Percentiles rank a stretch among this genome's conserved stretches.
Conservation (phyloP, 495 filamentous ascomycete species). For the Friedmanniomyces simplex region DNA sequence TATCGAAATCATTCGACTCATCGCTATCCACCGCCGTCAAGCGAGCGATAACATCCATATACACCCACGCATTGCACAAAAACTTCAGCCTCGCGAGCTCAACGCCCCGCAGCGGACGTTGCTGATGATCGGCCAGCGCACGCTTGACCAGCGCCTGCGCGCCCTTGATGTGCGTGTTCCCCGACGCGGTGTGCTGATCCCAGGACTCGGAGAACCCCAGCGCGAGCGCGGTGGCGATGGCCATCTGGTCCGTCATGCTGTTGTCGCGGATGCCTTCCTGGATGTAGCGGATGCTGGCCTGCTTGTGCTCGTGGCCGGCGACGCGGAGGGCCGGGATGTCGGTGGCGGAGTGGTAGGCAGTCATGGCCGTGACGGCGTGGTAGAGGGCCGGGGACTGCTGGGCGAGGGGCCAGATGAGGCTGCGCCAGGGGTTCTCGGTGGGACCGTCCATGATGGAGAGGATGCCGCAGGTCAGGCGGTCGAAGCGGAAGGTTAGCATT, state of each 20-base stretch:
- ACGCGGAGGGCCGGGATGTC: slow-evolving; percentile 47
- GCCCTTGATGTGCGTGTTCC: slow-evolving; percentile 61
- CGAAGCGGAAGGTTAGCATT: slow-evolving; percentile 57
- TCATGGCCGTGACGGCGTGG: slow-evolving; percentile 65
- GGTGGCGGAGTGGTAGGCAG: slow-evolving; percentile 62
- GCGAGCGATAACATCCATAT: slow-evolving; percentile 73
- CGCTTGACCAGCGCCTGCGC: slow-evolving; percentile 55
- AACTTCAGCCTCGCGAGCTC: slow-evolving; percentile 53
- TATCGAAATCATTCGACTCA: slow-evolving; percentile 44
- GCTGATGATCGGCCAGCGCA: slow-evolving; percentile 39
- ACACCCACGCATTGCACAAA: slow-evolving; percentile 68
- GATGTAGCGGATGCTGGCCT: slow-evolving; percentile 50
- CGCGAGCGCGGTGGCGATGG: slow-evolving; percentile 62
- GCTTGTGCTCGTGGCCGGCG: slow-evolving; percentile 64
- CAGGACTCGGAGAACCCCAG: slow-evolving; percentile 71
- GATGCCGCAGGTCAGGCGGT: slow-evolving; percentile 64
- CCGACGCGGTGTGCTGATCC: slow-evolving; percentile 66
- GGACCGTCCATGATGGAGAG: slow-evolving; percentile 64
- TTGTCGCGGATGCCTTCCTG: slow-evolving; percentile 40
- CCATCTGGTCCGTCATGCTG: slow-evolving; percentile 51
- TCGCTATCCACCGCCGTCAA: slow-evolving; percentile 57
- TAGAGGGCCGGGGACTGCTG: slow-evolving; percentile 57
- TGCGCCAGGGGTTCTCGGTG: slow-evolving; percentile 70
- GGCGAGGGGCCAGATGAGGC: slow-evolving; percentile 61
- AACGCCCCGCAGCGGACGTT: slow-evolving; percentile 25